Evolutionary conservation across 164 flowering plant species (phyloP).

Genomic region (Platanus orientalis): DNA sequence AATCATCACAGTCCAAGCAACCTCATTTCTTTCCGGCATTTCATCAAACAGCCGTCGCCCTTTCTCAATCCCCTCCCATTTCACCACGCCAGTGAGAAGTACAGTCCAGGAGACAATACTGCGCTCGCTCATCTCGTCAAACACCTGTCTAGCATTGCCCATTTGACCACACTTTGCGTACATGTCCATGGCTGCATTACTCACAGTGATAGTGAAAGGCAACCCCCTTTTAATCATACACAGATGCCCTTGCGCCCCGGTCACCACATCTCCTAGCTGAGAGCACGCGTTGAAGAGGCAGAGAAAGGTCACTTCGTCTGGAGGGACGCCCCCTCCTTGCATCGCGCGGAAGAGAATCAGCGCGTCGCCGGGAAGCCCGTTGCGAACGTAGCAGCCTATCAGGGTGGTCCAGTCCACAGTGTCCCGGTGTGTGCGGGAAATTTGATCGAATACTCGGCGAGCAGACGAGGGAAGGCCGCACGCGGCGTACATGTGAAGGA

Average conservation of each 20-base stretch:
- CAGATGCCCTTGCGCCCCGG: conserved; percentile 41
- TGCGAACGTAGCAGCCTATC: conserved; percentile 36
- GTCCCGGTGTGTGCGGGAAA: conserved; percentile 46
- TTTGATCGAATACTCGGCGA: conserved; percentile 52
- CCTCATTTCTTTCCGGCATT: conserved; percentile 63
- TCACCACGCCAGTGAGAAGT: conserved; percentile 38
- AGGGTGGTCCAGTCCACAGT: conserved; percentile 62
- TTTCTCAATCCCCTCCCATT: conserved; percentile 38
- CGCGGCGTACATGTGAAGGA: conserved; percentile 45
- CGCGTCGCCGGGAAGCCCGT: conserved; percentile 20
- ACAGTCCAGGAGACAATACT: conserved; percentile 70
- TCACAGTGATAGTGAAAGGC: conserved; percentile 23
- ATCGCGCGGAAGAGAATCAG: conserved; percentile 38
- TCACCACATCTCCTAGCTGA: conserved; percentile 24
- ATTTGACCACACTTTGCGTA: conserved; percentile 56
- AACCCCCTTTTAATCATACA: conserved; percentile 44
- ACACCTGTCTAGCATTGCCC: conserved; percentile 37
- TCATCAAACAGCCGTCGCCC: conserved; percentile 47
- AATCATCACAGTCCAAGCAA: conserved; percentile 63
- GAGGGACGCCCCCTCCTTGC: conserved; percentile 18
- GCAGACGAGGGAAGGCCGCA: conserved; percentile 28
- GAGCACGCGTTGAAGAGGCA: conserved; percentile 42
- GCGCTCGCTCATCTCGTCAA: conserved; percentile 40
- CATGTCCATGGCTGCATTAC: conserved; percentile 62
- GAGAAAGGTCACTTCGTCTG: conserved; percentile 52